phyloP scores from a whole-genome alignment of 192 early-diverging fungal genomes.

The Coemansia javaensis region DNA sequence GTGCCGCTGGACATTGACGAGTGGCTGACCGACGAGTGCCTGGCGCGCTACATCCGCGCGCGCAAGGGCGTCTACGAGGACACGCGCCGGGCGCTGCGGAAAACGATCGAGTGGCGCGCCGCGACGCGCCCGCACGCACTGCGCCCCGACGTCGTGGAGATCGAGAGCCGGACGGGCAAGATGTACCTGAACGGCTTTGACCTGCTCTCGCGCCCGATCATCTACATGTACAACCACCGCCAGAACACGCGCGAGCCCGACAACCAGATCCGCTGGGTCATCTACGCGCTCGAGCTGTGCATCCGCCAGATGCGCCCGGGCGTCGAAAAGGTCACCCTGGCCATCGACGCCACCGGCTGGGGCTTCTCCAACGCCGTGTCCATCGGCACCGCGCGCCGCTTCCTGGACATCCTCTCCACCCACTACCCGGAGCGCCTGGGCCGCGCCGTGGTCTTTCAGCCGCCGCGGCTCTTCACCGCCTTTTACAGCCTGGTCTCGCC shows the following conservation, averaged over 20 bases:
- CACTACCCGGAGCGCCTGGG: conserved; percentile 90
- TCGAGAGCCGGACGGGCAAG: conserved; percentile 78
- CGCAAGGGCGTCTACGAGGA: conserved; percentile 68
- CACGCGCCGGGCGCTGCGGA: conserved; percentile 62
- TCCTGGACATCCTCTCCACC: conserved; percentile 71
- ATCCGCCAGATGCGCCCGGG: conserved; percentile 65
- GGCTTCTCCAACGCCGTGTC: conserved; percentile 64
- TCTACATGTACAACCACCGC: conserved; percentile 70
- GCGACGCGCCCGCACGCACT: conserved; percentile 65
- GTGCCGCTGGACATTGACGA: conserved; percentile 43
- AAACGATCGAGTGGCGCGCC: conserved; percentile 76
- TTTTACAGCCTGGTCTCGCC: conserved; percentile 81
- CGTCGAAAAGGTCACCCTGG: conserved; percentile 70
- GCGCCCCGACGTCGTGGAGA: conserved; percentile 66
- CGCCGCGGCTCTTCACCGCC: conserved; percentile 80
- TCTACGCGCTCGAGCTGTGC: conserved; percentile 76
- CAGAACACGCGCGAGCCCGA: conserved; percentile 75
- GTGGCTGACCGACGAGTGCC: conserved; percentile 55
- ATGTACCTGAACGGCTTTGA: conserved; percentile 81
- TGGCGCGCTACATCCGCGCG: conserved; percentile 66
- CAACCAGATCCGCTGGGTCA: conserved; percentile 73
- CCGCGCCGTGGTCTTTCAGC: conserved; percentile 65
- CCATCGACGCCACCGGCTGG: conserved; percentile 77
- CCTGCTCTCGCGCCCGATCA: conserved; percentile 63
- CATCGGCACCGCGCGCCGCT: conserved; percentile 69